Evolutionary conservation across 768 basidiomycete species (phyloP).

Genomic region (Leucosporidium creatinivorum): DNA sequence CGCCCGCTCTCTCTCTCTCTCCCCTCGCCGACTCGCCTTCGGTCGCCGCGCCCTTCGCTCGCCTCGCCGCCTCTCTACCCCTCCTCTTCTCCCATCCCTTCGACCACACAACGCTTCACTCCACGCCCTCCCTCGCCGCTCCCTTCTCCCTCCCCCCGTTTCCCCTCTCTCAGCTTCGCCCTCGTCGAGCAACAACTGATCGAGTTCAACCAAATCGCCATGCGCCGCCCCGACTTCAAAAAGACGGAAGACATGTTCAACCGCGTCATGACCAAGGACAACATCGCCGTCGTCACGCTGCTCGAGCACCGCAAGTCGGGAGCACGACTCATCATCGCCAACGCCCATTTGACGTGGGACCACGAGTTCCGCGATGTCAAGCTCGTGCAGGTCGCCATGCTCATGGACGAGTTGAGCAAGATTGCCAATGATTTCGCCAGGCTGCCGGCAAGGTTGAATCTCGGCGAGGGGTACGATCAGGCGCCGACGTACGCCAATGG

Average conservation of each 20-base stretch:
- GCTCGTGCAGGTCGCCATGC: slow-evolving; percentile 85
- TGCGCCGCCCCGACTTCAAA: slow-evolving; percentile 88
- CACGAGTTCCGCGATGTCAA: slow-evolving; percentile 90
- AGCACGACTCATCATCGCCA: slow-evolving; percentile 77
- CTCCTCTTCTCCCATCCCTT: no score
- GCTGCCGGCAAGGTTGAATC: slow-evolving; percentile 56
- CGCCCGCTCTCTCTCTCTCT: no score
- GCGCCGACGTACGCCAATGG: slow-evolving; percentile 72
- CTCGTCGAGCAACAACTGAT: slow-evolving; percentile 88
- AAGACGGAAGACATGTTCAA: slow-evolving; percentile 99
- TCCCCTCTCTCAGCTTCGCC: slow-evolving; percentile 56
- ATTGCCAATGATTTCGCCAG: slow-evolving; percentile 73
- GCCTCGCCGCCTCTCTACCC: no score
- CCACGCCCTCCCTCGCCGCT: no score
- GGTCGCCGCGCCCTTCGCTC: no score
- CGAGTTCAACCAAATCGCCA: slow-evolving; percentile 86
- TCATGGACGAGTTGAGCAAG: slow-evolving; percentile 89
- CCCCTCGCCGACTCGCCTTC: no score
- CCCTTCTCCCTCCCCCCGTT: not conserved
- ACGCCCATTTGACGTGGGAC: slow-evolving; percentile 85
- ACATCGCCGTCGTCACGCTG: slow-evolving; percentile 78
- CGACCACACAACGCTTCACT: no score
- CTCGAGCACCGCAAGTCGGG: slow-evolving; percentile 83
- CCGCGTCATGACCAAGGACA: slow-evolving; percentile 87
- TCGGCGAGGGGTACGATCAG: slow-evolving; percentile 36